Evolutionary conservation across 1,139 yeast species (phyloP).

Genomic region (Lodderomyces oxycetoniae): DNA sequence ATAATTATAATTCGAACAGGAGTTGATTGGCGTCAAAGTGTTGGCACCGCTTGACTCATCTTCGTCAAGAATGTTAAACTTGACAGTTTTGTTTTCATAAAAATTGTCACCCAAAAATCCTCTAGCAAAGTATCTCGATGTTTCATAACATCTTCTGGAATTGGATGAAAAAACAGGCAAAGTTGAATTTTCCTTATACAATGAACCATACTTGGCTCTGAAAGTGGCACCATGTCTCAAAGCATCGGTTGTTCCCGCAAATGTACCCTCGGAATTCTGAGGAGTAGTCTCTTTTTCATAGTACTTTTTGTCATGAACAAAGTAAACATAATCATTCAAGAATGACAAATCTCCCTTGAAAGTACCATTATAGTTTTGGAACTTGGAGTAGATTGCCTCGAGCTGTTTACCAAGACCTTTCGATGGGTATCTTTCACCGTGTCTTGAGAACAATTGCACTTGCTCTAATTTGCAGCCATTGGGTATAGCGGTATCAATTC

Average conservation of each 20-base stretch:
- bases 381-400: constrained; percentile 19
- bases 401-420: constrained; percentile 21
- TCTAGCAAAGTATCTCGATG: constrained; percentile 29
- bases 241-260: constrained; percentile 31
- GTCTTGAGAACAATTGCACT: constrained; percentile 61
- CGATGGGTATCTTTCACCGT: constrained; percentile 70
- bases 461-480: constrained; percentile 53
- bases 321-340: constrained; percentile 31
- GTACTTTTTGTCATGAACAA: constrained; percentile 22
- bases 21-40: constrained; percentile 29
- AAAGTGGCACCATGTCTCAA: constrained; percentile 31
- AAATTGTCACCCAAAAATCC: constrained; percentile 31
- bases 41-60: constrained; percentile 29
- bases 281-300: constrained; percentile 33
- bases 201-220: constrained; percentile 29
- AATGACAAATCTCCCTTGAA: constrained; percentile 30
- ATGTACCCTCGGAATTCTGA: constrained; percentile 24
- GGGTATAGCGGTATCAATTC: constrained; percentile 47
- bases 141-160: constrained; percentile 28
- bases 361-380: constrained; percentile 21
- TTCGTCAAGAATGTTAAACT: constrained; percentile 26
- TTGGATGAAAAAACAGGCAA: constrained; percentile 34
- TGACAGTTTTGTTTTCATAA: constrained; percentile 17
- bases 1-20: constrained; percentile 23
- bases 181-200: constrained; percentile 18